phyloP scores from a whole-genome alignment of 192 early-diverging fungal genomes.

The Umbelopsis ramanniana region DNA sequence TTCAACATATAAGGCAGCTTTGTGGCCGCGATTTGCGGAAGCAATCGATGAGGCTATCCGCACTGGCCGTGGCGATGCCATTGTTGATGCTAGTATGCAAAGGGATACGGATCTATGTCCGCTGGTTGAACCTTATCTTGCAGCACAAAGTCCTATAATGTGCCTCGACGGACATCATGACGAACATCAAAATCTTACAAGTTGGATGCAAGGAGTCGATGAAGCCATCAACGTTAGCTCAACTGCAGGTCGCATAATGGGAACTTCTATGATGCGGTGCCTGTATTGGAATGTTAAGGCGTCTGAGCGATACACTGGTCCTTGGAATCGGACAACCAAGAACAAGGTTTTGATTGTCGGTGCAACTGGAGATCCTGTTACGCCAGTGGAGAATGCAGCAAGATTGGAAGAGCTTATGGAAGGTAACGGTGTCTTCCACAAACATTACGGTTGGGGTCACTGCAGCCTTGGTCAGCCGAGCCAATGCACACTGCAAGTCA shows the following conservation, averaged over 20 bases:
- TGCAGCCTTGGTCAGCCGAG: slow-evolving; percentile 37
- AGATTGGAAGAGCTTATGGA: slow-evolving; percentile 24
- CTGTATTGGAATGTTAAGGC: slow-evolving; percentile 40
- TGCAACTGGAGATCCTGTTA: slow-evolving; percentile 50
- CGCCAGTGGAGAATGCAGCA: slow-evolving; percentile 38
- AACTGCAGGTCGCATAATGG: background rate
- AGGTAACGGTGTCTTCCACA: slow-evolving; percentile 39
- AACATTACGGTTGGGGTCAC: slow-evolving; percentile 46
- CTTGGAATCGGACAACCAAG: slow-evolving; percentile 46
- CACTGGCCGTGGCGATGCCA: background rate
- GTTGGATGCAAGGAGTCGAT: slow-evolving; percentile 1
- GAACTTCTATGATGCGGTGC: background rate
- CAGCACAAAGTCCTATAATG: background rate
- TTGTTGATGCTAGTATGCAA: background rate
- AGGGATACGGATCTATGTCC: background rate
- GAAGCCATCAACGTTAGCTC: background rate
- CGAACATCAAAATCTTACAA: background rate
- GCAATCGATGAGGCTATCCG: background rate
- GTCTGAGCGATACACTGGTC: slow-evolving; percentile 44
- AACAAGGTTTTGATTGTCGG: slow-evolving; percentile 42
- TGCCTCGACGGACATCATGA: slow-evolving; percentile 1
- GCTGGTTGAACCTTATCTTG: background rate
- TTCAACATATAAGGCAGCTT: background rate
- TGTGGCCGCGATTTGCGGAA: background rate
- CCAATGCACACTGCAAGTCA: slow-evolving; percentile 36